Evolutionary conservation across 192 early-diverging fungal genomes (phyloP), one percentile per base, ranked within the genome.

Genomic region (Haplosporangium gracile): DNA sequence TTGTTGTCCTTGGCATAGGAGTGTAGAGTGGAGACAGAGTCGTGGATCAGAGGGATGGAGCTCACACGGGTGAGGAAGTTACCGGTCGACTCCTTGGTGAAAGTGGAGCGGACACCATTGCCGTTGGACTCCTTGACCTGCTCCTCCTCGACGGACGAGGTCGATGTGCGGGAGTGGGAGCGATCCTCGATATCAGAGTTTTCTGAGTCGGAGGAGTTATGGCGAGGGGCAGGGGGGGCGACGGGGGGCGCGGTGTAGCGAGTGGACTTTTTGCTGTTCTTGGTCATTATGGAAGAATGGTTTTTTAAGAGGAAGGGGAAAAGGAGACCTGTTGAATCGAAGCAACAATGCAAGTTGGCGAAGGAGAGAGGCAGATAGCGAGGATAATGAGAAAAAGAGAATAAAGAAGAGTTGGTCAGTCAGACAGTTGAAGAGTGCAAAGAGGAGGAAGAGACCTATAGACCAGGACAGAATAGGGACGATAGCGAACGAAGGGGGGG

Each of bases 11-110:
- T 81, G 68, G 90, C 92, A 39, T 88, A 90, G 18, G 82, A 77
- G 87, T 87, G 84, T 63, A 93, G 60, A 79, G 88, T 85, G 39
- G 86, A 72, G 74, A 93, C 84, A 1, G 89, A 76, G 77, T 93
- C 92, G 74, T 86, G 88, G 76, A 93, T 85, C 74, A 93, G 47
- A 20, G 92, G 92, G 53, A 93, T 76, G 79, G 90, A 87, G 76
- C 87, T 85, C 51, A 93, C 88, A 43, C 91, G 90, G 77, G 72
- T 53, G 75, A 81, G 34, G 69, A 82, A 81, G 71, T 63, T 65
- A 22, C 16, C 38, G 24, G 68, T 63, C 42, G 43, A 22, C 51
- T 77, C 68, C 43, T 71, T 55, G 16, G 47, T 7, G 49, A 4
- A n/a, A 34, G 4, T 57, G 70, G 63, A 6, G 77, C 4, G 70